Percentiles rank a stretch among this genome's conserved stretches.
Conservation (phyloP, 805 yeast species). For the Lachancea meyersii region DNA sequence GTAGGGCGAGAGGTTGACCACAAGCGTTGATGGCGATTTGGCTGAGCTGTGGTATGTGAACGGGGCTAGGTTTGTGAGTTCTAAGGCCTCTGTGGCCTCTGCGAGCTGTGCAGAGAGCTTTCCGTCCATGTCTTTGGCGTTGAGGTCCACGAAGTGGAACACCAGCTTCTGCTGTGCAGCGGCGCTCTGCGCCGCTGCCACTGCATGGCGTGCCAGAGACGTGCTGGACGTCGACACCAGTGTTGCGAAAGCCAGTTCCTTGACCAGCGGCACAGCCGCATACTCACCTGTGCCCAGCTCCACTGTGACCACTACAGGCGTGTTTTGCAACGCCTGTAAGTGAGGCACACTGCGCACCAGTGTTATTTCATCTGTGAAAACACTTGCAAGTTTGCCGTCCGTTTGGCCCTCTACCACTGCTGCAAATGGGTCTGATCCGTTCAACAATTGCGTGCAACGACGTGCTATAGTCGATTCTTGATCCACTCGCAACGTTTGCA, state of each 20-base stretch:
- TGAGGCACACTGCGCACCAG: conserved; percentile 57
- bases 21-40: conserved; percentile 39
- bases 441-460: conserved; percentile 18
- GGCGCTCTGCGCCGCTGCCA: conserved; percentile 55
- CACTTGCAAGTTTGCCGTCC: conserved; percentile 34
- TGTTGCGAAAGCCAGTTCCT: conserved; percentile 60
- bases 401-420: conserved; percentile 15
- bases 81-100: conserved; percentile 17
- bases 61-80: conserved; percentile 30
- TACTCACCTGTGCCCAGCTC: conserved; percentile 56
- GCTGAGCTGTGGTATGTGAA: conserved; percentile 21
- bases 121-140: conserved; percentile 9
- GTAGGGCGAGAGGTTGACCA: conserved; percentile 61
- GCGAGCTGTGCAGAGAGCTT: conserved; percentile 21
- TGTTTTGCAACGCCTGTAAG: conserved; percentile 37
- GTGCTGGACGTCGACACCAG: conserved; percentile 58
- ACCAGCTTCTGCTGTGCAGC: conserved; percentile 47
- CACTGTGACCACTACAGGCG: conserved; percentile 54
- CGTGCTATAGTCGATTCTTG: conserved; percentile 2
- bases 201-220: conserved; percentile 49
- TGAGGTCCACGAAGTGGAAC: conserved; percentile 55
- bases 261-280: conserved; percentile 61
- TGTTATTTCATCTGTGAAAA: conserved; percentile 48
- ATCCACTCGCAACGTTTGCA: too few species aligned
- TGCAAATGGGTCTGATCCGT: conserved; percentile 30